Conservation (phyloP, 1,284 basidiomycete genomes). For the Heterobasidion irregulare region DNA sequence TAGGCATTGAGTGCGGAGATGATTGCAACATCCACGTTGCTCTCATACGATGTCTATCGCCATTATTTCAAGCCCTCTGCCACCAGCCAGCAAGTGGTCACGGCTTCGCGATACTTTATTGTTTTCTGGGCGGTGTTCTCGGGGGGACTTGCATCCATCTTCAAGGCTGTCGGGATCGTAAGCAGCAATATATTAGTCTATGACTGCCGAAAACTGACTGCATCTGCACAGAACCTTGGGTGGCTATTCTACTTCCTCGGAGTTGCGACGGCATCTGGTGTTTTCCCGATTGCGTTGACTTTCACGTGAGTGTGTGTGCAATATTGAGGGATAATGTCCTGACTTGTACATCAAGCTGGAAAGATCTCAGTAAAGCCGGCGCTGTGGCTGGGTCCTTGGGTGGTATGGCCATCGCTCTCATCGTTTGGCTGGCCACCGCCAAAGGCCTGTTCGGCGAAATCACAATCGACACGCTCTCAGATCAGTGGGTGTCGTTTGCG, state of each 20-base stretch:
- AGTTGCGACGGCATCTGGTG: conserved; percentile 24
- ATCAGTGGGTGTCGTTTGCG: conserved; percentile 27
- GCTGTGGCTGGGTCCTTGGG: conserved; percentile 34
- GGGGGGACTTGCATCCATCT: conserved; percentile 37
- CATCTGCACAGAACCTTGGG: conserved; percentile 9
- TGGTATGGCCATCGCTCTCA: conserved; percentile 33
- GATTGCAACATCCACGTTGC: conserved; percentile 28
- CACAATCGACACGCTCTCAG: conserved; percentile 26
- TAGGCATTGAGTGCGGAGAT: conserved; percentile 29
- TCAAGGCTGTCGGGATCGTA: conserved; percentile 36
- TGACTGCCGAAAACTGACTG: conserved; percentile 14
- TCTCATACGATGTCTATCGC: conserved; percentile 29
- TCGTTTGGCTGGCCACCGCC: conserved; percentile 39
- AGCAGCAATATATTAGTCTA: conserved; percentile 18
- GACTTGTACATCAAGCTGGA: conserved; percentile 7
- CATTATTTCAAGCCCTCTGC: conserved; percentile 19
- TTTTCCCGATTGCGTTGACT: conserved; percentile 21
- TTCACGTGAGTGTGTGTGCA: conserved; percentile 7
- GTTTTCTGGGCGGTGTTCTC: conserved; percentile 33
- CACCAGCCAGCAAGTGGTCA: conserved; percentile 17
- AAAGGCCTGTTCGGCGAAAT: conserved; percentile 28
- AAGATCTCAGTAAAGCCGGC: conserved; percentile 12
- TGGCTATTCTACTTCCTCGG: conserved; percentile 22
- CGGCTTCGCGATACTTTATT: conserved; percentile 24
- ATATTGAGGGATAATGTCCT: not conserved